Conservation (phyloP, 2,329 filamentous ascomycete species). For the Sporothrix brunneoviolacea region DNA sequence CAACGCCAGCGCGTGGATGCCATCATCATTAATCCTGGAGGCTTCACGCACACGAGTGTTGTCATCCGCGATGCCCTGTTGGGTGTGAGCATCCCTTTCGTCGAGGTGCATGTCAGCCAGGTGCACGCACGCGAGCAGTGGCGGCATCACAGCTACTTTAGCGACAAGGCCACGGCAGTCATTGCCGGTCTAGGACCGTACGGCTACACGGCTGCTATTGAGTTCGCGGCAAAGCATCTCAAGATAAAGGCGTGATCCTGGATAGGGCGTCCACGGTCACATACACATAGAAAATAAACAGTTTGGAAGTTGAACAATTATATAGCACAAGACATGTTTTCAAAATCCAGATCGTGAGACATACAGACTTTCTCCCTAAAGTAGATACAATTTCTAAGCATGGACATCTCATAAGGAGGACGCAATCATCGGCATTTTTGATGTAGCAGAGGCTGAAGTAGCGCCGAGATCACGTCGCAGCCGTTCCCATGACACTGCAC, state of each 20-base stretch:
- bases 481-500: constrained; percentile 43
- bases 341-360: too few relatives aligned
- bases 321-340: too few relatives aligned
- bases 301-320: too few relatives aligned
- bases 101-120: constrained; percentile 73
- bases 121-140: constrained; percentile 65
- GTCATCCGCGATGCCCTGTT: constrained; percentile 67
- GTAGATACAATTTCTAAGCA: too few relatives aligned
- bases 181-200: constrained; percentile 62
- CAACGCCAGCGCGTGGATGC: constrained; percentile 41
- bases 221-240: constrained; percentile 43
- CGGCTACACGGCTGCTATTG: constrained; percentile 56
- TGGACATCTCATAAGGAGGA: not conserved
- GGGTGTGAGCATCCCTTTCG: constrained; percentile 63
- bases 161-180: constrained; percentile 68
- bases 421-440: not conserved
- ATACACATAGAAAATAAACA: not conserved
- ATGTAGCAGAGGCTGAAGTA: too few relatives aligned
- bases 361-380: too few relatives aligned
- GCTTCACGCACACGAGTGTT: constrained; percentile 69
- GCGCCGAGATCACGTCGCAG: constrained; percentile 12
- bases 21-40: constrained; percentile 70
- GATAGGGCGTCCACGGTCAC: too few relatives aligned
- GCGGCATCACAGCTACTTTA: constrained; percentile 63
- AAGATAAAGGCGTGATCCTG: constrained; percentile 34